Percentiles rank a stretch among this genome's conserved stretches.
These are phyloP conservation scores for Colletotrichum acutatum DNA, from an alignment of 2,329 filamentous ascomycete species.

Conservation along the genomic window DNA sequence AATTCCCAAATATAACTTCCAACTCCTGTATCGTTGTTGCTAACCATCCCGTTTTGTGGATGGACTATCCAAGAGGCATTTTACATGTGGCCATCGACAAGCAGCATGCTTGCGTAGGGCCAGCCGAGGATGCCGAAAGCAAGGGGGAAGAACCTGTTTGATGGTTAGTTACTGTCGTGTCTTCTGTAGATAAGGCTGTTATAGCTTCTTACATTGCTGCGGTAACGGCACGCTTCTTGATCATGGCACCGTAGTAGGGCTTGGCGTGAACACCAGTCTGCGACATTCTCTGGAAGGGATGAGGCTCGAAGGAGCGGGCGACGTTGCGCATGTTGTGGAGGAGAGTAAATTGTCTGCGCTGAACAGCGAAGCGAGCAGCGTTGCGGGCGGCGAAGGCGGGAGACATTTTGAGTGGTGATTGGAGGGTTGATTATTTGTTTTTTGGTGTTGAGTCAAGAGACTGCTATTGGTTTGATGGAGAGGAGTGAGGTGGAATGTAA, in stretches of 20 bases:
- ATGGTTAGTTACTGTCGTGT: conserved; percentile 2
- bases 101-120: conserved; percentile 27
- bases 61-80: not conserved
- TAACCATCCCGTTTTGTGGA: not conserved
- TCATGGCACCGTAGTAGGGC: conserved; percentile 51
- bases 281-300: conserved; percentile 51
- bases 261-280: conserved; percentile 40
- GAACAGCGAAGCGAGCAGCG: conserved; percentile 38
- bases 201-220: conserved; percentile 47
- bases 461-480: conserved; percentile 21
- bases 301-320: conserved; percentile 50
- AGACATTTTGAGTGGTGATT: conserved; percentile 43
- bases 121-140: conserved; percentile 30
- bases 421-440: conserved; percentile 1
- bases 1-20: conserved; percentile 18
- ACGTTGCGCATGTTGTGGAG: conserved; percentile 48
- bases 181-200: not conserved
- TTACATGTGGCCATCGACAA: conserved; percentile 30
- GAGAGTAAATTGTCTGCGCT: conserved; percentile 49
- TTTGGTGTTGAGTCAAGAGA: conserved; percentile 2
- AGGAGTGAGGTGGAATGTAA: conserved; percentile 13
- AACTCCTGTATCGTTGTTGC: conserved; percentile 3
- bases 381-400: conserved; percentile 47
- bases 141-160: conserved; percentile 13
- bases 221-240: conserved; percentile 43